A percentile compares a stretch with the other conserved stretches of the same genome.
Conservation (phyloP, 2,329 filamentous ascomycete genomes). For the Aspergillus tubingensis region DNA sequence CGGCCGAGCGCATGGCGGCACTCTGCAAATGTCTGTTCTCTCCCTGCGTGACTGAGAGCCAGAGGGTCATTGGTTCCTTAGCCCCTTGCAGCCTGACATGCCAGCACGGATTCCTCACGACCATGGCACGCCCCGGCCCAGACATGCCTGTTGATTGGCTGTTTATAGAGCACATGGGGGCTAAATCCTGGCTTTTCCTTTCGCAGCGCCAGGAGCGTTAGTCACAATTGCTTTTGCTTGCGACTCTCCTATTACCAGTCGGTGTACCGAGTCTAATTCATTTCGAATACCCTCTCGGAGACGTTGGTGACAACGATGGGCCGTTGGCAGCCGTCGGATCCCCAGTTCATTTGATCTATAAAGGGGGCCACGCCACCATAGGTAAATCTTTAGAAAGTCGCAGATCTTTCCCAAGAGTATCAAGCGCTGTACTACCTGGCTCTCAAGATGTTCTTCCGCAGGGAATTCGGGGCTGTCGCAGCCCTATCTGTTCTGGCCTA, state of each 20-base stretch:
- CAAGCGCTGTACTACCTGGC: background rate
- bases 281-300: background rate
- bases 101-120: background rate
- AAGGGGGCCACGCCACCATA: background rate
- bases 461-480: background rate
- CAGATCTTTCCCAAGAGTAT: background rate
- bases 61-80: background rate
- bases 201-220: background rate
- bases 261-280: background rate
- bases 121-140: background rate
- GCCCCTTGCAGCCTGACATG: background rate
- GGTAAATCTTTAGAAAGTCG: background rate
- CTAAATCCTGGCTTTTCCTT: background rate
- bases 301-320: background rate
- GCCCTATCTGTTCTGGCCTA: slow-evolving; percentile 1
- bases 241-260: background rate
- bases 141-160: background rate
- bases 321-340: background rate
- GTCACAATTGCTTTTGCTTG: background rate
- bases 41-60: background rate
- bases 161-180: background rate
- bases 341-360: background rate
- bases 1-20: background rate
- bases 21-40: background rate
- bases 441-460: slow-evolving; percentile 2